Percentiles rank a stretch among this genome's conserved stretches.
Conservation (phyloP, 352 stramenopile genomes). For the Plasmopara viticola region DNA sequence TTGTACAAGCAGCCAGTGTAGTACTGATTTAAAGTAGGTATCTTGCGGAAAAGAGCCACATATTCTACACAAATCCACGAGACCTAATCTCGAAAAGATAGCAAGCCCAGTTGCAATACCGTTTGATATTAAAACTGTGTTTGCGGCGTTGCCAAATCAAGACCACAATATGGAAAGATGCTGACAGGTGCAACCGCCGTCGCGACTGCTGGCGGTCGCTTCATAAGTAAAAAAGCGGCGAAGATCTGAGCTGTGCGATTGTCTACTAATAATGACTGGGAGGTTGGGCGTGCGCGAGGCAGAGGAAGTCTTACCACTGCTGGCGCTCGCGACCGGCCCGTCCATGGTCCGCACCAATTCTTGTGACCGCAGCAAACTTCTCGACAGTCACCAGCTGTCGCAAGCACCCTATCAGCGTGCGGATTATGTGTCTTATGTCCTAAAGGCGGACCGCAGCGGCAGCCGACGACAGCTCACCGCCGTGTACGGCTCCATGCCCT, state of each 20-base stretch:
- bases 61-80: too few relatives aligned
- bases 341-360: constrained; percentile 2
- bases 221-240: constrained; percentile 24
- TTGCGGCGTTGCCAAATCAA: constrained; percentile 10
- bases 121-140: too few relatives aligned
- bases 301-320: constrained; percentile 25
- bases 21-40: too few relatives aligned
- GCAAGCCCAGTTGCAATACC: too few relatives aligned
- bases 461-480: constrained; percentile 16
- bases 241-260: background rate
- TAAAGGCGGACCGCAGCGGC: constrained; percentile 12
- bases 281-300: constrained; percentile 19
- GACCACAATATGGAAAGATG: constrained; percentile 17
- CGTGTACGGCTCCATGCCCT: constrained; percentile 37
- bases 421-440: constrained; percentile 28
- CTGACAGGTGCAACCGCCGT: constrained; percentile 17
- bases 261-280: constrained; percentile 14
- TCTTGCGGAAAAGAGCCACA: background rate
- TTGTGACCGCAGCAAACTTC: constrained; percentile 2
- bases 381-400: background rate
- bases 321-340: constrained; percentile 8
- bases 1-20: too few relatives aligned
- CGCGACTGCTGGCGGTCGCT: constrained; percentile 6
- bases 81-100: too few relatives aligned
- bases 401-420: constrained; percentile 22